Conservation (phyloP, 2,329 filamentous ascomycete genomes). For the Tolypocladium ophioglossoides region DNA sequence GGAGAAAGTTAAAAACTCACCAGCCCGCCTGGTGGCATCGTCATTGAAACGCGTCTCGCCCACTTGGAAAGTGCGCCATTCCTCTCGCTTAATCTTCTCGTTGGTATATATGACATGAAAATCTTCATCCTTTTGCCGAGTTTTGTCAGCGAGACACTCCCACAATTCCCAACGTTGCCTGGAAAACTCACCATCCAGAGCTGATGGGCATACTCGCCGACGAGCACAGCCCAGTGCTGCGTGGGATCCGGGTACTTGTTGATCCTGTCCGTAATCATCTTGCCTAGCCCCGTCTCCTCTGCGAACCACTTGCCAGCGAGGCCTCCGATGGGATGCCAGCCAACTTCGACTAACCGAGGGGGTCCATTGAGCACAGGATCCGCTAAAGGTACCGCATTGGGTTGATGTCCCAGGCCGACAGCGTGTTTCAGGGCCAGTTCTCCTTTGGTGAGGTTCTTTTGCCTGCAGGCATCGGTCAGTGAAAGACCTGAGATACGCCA, state of each 20-base stretch:
- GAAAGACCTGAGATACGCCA: background rate
- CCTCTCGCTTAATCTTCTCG: constrained; percentile 29
- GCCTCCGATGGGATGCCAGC: constrained; percentile 48
- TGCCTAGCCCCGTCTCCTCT: constrained; percentile 42
- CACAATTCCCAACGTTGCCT: background rate
- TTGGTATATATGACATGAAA: constrained; percentile 49
- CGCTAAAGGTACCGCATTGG: constrained; percentile 20
- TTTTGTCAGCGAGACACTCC: background rate
- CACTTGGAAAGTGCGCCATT: constrained; percentile 41
- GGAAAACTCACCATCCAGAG: constrained; percentile 42
- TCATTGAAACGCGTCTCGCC: constrained; percentile 45
- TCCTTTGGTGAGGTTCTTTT: constrained; percentile 22
- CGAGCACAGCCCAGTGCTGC: constrained; percentile 49
- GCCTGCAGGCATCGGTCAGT: constrained; percentile 10
- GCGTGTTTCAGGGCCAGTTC: constrained; percentile 25
- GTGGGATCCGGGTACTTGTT: constrained; percentile 46
- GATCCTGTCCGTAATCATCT: constrained; percentile 43
- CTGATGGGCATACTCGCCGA: constrained; percentile 44
- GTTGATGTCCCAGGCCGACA: constrained; percentile 17
- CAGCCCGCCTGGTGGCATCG: constrained; percentile 37
- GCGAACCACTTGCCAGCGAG: constrained; percentile 48
- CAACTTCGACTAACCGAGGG: constrained; percentile 34
- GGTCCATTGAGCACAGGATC: constrained; percentile 18
- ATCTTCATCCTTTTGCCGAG: constrained; percentile 32
- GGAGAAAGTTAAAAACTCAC: constrained; percentile 25